A percentile compares a stretch with the other conserved stretches of the same genome.
These are phyloP conservation scores for Nicotiana sylvestris DNA, from an alignment of 257 asterid genomes.

Conservation along the genomic window DNA sequence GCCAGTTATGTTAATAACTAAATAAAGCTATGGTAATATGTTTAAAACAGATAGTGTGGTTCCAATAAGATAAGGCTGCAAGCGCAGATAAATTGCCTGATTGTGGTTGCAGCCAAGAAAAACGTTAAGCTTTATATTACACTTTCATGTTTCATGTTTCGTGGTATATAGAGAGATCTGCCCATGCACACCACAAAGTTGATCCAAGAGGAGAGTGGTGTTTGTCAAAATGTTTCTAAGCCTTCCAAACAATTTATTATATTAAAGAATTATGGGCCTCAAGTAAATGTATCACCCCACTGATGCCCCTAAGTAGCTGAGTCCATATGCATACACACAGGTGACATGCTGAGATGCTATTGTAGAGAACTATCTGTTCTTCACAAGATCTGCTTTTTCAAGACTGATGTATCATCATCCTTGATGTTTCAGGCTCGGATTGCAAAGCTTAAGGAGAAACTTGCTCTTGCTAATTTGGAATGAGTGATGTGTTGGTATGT, in stretches of 20 bases:
- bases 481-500: conserved; percentile 9
- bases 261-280: neutral
- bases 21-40: neutral
- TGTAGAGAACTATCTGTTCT: neutral
- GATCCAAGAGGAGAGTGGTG: neutral
- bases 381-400: neutral
- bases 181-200: neutral
- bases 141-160: neutral
- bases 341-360: neutral
- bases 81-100: neutral
- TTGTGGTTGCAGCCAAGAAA: neutral
- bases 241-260: neutral
- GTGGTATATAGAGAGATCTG: neutral
- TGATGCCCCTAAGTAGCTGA: neutral
- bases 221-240: neutral
- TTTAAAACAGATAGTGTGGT: neutral
- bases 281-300: neutral
- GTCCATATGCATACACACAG: neutral
- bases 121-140: neutral
- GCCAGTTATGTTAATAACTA: neutral
- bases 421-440: conserved; percentile 52
- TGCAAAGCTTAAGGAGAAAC: conserved; percentile 57
- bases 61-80: neutral
- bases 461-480: conserved; percentile 29
- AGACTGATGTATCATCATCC: conserved; percentile 8